These are phyloP conservation scores for Smithsoniella earleae DNA, from an alignment of 163 green algal genomes.

Conservation along the genomic window DNA sequence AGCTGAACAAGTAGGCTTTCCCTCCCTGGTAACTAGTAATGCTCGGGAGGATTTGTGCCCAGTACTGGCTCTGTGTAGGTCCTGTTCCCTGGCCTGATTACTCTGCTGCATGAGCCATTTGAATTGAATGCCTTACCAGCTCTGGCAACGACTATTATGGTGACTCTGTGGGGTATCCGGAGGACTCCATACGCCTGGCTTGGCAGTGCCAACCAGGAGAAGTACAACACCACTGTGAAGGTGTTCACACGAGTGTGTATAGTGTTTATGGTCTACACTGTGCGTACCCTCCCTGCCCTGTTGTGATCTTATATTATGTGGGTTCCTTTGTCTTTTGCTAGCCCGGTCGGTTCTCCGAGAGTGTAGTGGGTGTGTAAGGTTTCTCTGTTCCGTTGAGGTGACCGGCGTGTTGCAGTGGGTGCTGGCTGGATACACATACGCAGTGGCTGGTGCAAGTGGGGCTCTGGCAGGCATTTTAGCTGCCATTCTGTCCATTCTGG, in stretches of 20 bases:
- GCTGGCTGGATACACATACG: constrained; percentile 18
- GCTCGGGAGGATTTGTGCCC: too few species aligned
- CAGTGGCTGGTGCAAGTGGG: neutral
- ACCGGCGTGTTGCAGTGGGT: neutral
- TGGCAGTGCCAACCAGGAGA: too few species aligned
- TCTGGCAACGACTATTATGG: neutral
- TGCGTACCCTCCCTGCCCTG: neutral
- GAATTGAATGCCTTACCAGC: neutral
- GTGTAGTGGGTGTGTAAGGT: too few species aligned
- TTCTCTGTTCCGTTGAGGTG: neutral
- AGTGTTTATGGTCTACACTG: neutral
- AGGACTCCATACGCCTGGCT: neutral
- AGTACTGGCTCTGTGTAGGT: too few species aligned
- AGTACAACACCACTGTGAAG: neutral
- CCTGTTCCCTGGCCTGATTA: neutral
- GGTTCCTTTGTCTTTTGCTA: neutral
- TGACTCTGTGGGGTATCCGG: constrained; percentile 1
- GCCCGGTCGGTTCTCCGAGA: too few species aligned
- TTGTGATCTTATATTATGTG: neutral
- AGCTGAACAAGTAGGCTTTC: too few species aligned
- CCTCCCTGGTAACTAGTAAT: too few species aligned
- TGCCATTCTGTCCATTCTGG: constrained; percentile 29
- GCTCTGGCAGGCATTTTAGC: constrained; percentile 29
- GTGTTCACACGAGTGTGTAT: constrained; percentile 3
- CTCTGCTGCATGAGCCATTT: neutral